These are phyloP conservation scores for Mortierella claussenii DNA, from an alignment of 192 early-diverging fungal species.

Conservation along the genomic window DNA sequence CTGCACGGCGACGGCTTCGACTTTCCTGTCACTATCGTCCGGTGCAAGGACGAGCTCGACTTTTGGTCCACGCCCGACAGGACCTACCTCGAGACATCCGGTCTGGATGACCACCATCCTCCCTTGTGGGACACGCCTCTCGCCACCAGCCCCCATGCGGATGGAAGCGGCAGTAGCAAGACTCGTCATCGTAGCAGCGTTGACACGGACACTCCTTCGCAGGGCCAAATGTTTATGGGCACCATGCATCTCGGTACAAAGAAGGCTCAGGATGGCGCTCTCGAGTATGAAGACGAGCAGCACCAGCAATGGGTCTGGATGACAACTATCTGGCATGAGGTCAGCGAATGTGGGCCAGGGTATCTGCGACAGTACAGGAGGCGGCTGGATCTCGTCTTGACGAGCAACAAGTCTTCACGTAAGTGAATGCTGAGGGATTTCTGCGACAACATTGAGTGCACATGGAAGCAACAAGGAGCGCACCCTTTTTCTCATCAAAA, in stretches of 20 bases:
- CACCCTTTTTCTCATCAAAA: no score
- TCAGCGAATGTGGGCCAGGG: conserved; percentile 35
- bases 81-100: conserved; percentile 32
- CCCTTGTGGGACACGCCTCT: background rate
- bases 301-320: conserved; percentile 42
- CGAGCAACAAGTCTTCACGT: conserved; percentile 17
- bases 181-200: no score
- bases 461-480: no score
- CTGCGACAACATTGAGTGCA: no score
- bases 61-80: conserved; percentile 5
- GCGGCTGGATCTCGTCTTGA: conserved; percentile 14
- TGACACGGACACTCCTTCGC: no score
- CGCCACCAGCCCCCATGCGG: no score
- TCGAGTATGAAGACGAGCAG: background rate
- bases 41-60: conserved; percentile 7
- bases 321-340: conserved; percentile 37
- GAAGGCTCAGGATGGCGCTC: no score
- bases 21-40: conserved; percentile 18
- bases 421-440: no score
- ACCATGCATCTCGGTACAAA: background rate
- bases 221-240: conserved; percentile 8
- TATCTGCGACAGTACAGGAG: conserved; percentile 36
- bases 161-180: background rate
- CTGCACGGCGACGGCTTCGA: conserved; percentile 47
- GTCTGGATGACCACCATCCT: conserved; percentile 13